These are phyloP conservation scores for Penicillium sp. DNA, from an alignment of 2,329 filamentous ascomycete species.

Conservation along the genomic window DNA sequence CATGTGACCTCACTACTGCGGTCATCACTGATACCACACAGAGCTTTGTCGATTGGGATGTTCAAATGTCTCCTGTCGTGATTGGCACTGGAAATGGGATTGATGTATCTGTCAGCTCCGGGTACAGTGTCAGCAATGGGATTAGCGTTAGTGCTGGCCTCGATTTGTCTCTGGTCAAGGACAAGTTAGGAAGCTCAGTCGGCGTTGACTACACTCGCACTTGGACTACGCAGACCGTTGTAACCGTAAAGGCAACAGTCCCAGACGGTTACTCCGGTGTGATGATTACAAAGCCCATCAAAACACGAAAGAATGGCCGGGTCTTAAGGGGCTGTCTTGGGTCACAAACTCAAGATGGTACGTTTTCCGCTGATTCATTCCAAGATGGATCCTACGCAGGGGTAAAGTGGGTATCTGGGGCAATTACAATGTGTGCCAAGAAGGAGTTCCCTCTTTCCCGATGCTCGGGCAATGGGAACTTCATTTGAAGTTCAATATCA, in stretches of 20 bases:
- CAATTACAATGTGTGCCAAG: constrained; percentile 6
- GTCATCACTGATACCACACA: constrained; percentile 3
- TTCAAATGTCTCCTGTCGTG: constrained; percentile 8
- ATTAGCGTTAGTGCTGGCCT: background rate
- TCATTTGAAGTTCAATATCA: constrained; percentile 5
- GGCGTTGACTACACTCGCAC: constrained; percentile 4
- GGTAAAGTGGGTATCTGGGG: constrained; percentile 5
- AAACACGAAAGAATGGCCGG: constrained; percentile 3
- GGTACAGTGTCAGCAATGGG: constrained; percentile 1
- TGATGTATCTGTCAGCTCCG: constrained; percentile 6
- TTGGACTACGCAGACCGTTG: constrained; percentile 6
- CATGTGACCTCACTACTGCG: constrained; percentile 1
- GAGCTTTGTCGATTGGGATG: constrained; percentile 8
- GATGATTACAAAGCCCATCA: constrained; percentile 9
- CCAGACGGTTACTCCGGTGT: constrained; percentile 5
- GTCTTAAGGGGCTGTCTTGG: constrained; percentile 6
- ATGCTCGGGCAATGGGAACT: constrained; percentile 4
- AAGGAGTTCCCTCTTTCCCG: constrained; percentile 8
- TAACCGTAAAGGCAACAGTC: constrained; percentile 7
- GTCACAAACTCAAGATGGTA: constrained; percentile 2
- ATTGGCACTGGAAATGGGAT: constrained; percentile 3
- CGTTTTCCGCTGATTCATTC: constrained; percentile 6
- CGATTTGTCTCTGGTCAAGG: constrained; percentile 1
- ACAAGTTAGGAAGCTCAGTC: constrained; percentile 1
- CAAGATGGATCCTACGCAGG: constrained; percentile 5